Evolutionary conservation across 192 early-diverging fungal genomes (phyloP).

Genomic region (Coemansia sp.): DNA sequence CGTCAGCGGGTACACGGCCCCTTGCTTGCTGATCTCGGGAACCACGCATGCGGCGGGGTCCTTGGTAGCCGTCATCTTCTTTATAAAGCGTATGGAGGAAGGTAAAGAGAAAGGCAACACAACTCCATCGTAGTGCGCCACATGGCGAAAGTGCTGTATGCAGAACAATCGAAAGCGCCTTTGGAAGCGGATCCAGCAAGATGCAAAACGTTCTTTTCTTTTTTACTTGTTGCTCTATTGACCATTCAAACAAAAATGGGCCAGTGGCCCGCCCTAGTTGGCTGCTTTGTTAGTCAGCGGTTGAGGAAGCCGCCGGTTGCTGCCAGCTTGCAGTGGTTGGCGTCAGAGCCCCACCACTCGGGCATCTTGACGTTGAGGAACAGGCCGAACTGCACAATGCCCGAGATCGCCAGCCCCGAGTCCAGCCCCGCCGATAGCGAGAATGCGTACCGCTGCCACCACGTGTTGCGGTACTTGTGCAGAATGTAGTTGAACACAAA

Average conservation of each 20-base stretch:
- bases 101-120: too few relatives aligned
- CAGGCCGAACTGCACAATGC: slow-evolving; percentile 50
- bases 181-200: too few relatives aligned
- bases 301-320: slow-evolving; percentile 85
- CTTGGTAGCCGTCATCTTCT: not conserved
- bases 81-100: too few relatives aligned
- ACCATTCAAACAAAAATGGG: too few relatives aligned
- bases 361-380: slow-evolving; percentile 51
- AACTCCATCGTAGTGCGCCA: too few relatives aligned
- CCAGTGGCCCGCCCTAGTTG: not conserved
- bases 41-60: not conserved
- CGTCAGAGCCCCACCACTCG: slow-evolving; percentile 59
- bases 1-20: slow-evolving; percentile 25
- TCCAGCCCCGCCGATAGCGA: slow-evolving; percentile 55
- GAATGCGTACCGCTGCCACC: slow-evolving; percentile 68
- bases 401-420: slow-evolving; percentile 52
- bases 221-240: too few relatives aligned
- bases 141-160: too few relatives aligned
- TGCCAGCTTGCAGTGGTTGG: slow-evolving; percentile 96
- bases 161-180: too few relatives aligned
- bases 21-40: not conserved
- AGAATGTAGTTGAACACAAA: slow-evolving; percentile 73
- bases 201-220: too few relatives aligned
- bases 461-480: slow-evolving; percentile 63
- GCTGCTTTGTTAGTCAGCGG: slow-evolving; percentile 5